These are phyloP conservation scores for Neurospora tetrasperma DNA, from an alignment of 495 filamentous ascomycete genomes.

Conservation along the genomic window DNA sequence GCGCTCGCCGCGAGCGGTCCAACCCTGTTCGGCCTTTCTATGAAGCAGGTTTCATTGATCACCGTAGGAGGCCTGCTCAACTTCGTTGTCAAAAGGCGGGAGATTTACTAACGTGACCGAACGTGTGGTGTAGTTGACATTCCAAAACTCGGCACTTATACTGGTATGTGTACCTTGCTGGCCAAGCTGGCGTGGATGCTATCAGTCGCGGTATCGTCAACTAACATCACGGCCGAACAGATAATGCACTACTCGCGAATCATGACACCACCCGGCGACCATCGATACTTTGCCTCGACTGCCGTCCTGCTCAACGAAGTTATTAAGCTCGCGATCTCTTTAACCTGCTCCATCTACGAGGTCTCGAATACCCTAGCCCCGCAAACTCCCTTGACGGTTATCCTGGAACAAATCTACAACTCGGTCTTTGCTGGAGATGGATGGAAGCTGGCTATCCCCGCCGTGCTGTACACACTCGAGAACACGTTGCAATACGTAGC, in stretches of 20 bases:
- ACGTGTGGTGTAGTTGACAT: conserved; percentile 46
- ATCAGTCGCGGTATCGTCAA: background rate
- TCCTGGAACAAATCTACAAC: conserved; percentile 68
- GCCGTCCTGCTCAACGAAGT: conserved; percentile 92
- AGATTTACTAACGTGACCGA: conserved; percentile 15
- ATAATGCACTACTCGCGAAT: conserved; percentile 88
- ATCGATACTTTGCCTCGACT: conserved; percentile 85
- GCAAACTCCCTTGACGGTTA: conserved; percentile 64
- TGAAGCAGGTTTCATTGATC: conserved; percentile 71
- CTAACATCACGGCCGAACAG: conserved; percentile 29
- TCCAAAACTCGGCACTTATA: conserved; percentile 73
- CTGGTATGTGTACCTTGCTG: conserved; percentile 39
- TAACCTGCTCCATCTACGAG: conserved; percentile 82
- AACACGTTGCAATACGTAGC: conserved; percentile 90
- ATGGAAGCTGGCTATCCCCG: conserved; percentile 92
- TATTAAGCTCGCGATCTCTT: conserved; percentile 74
- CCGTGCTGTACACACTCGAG: conserved; percentile 77
- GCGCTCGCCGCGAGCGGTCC: conserved; percentile 30
- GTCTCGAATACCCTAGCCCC: conserved; percentile 64
- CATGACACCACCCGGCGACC: conserved; percentile 73
- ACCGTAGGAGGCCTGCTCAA: conserved; percentile 42
- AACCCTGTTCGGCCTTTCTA: conserved; percentile 51
- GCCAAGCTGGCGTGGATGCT: background rate
- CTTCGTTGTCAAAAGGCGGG: conserved; percentile 11
- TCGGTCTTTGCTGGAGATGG: conserved; percentile 85